Conservation (phyloP, 352 stramenopile genomes). For the Globisporangium spiculum region DNA sequence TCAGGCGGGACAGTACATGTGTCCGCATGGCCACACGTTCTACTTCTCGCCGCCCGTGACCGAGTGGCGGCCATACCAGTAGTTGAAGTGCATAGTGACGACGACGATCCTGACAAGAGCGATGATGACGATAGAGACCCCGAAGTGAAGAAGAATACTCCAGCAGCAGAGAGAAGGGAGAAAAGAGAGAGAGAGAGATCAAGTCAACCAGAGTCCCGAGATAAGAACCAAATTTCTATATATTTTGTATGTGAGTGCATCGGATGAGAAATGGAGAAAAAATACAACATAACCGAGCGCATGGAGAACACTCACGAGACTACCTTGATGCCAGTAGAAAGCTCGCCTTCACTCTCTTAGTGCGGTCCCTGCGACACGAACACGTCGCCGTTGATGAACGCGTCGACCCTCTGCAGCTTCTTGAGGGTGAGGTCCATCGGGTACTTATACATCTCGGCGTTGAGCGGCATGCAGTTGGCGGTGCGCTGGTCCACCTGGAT, state of each 20-base stretch:
- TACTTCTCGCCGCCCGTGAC: conserved; percentile 73
- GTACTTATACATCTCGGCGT: conserved; percentile 83
- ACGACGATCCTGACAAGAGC: not conserved
- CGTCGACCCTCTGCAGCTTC: conserved; percentile 65
- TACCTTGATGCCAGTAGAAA: too few species aligned
- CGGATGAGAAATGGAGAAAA: not conserved
- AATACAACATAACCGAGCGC: not conserved
- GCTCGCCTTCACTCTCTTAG: conserved; percentile 4
- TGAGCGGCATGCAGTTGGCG: conserved; percentile 63
- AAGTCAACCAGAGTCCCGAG: not conserved
- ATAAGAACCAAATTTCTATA: conserved; percentile 10
- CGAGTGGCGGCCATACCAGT: conserved; percentile 27
- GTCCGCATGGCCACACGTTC: conserved; percentile 84
- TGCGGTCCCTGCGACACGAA: conserved; percentile 58
- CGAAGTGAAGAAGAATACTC: not conserved
- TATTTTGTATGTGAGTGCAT: conserved; percentile 8
- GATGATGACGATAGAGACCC: conserved; percentile 4
- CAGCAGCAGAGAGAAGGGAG: not conserved
- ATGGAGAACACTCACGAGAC: not conserved
- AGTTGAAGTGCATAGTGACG: not conserved
- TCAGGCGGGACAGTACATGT: conserved; percentile 87
- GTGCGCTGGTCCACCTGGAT: conserved; percentile 80
- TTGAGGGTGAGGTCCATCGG: conserved; percentile 75
- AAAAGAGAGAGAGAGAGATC: not conserved
- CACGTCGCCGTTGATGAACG: conserved; percentile 74